Evolutionary conservation across 306 rosid species (phyloP), one percentile per base, ranked within the genome.

Genomic region (Ormosia emarginata): DNA sequence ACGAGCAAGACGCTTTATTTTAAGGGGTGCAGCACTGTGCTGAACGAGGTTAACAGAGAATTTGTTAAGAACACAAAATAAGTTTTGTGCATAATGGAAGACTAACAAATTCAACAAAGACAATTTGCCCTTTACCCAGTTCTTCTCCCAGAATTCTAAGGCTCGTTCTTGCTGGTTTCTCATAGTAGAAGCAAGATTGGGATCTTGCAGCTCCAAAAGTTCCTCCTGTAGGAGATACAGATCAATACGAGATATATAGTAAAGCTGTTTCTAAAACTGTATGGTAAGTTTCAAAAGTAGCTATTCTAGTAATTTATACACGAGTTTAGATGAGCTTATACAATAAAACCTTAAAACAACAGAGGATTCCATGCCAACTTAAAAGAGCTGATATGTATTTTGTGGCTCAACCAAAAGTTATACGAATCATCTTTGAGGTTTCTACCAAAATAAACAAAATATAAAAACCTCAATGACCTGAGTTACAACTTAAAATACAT

Each of bases 1-100:
- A 58, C 74, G 90, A 78, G 96, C 98, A 81, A 95, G 98, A 78
- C 98, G 95, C 81, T 82, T 95, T 80, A 95, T 84, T 85, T 95
- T 95, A 52, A 95, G 94, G 67, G 97, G 98, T 76, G 81, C 96
- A 78, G 79, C 91, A 63, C 65, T 78, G 90, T 93, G 99, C 99
- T 95, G 87, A 70, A 84, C 58, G 24, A 82, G 71, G 24, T 85
- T 64, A 49, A 75, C 40, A 73, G 36, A 79, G 4, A 71, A 47
- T 68, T 64, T 78, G 71, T 83, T 74, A 64, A 34, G 33, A 75
- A 80, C 39, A 66, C 53, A 33, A 43, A 62, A 53, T 29, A 74
- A 34, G 15, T 75, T 49, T 36, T 33, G 61, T 17, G 72, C 47
- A 62, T 5, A 58, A 79, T 13, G 59, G 66, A 79, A 78, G 33